These are phyloP conservation scores for Stylosanthes scabra DNA, from an alignment of 331 rosid genomes.

Conservation along the genomic window DNA sequence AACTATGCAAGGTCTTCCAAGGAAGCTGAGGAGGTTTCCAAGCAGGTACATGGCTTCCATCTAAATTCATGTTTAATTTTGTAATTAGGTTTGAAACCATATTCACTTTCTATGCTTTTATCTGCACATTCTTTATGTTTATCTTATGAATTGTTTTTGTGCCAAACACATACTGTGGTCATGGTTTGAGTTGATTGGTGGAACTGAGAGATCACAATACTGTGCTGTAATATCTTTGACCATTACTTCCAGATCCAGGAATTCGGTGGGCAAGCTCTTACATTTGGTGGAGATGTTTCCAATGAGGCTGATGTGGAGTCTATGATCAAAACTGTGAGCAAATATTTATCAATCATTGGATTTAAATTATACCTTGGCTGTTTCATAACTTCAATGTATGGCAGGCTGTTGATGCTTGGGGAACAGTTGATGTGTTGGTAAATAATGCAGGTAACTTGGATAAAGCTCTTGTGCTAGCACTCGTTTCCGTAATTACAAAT, in stretches of 20 bases:
- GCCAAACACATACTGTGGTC: background rate
- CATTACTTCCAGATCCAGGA: constrained; percentile 64
- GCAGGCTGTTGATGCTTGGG: constrained; percentile 91
- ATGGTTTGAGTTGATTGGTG: background rate
- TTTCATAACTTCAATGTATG: constrained; percentile 41
- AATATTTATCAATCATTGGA: constrained; percentile 28
- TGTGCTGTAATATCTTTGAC: constrained; percentile 5
- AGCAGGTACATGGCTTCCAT: constrained; percentile 55
- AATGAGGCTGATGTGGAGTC: constrained; percentile 83
- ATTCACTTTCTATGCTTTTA: background rate
- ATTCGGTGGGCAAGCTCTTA: constrained; percentile 77
- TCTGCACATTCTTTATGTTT: background rate
- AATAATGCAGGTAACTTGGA: constrained; percentile 75
- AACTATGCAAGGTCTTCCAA: constrained; percentile 82
- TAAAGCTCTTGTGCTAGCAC: background rate
- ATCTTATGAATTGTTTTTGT: background rate
- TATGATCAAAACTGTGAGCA: constrained; percentile 79
- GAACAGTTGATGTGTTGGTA: constrained; percentile 78
- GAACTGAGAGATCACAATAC: background rate
- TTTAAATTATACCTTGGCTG: constrained; percentile 23
- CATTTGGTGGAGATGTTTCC: constrained; percentile 85
- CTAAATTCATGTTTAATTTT: background rate
- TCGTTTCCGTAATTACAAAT: background rate
- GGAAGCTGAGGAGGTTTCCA: constrained; percentile 84
- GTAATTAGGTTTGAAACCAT: constrained; percentile 10